phyloP scores from a whole-genome alignment of 257 asterid species.

The Hygrophila difformis region DNA sequence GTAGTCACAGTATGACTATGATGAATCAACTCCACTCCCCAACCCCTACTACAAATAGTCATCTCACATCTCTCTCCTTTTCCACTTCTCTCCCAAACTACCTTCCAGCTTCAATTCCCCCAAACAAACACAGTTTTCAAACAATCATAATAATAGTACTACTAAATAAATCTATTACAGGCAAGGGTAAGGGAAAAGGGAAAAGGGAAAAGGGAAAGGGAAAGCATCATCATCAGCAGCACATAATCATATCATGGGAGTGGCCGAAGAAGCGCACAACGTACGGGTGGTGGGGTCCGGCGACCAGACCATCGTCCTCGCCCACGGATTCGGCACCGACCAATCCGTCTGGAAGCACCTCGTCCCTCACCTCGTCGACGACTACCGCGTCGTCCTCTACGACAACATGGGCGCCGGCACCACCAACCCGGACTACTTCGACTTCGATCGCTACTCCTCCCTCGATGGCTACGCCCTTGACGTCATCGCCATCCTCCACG shows the following conservation, averaged over 20 bases:
- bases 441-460: constrained; percentile 55
- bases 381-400: constrained; percentile 30
- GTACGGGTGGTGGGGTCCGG: constrained; percentile 48
- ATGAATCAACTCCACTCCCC: too few species aligned
- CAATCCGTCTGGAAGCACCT: constrained; percentile 52
- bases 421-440: constrained; percentile 69
- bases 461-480: constrained; percentile 42
- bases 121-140: too few species aligned
- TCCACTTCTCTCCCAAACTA: too few species aligned
- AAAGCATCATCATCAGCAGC: too few species aligned
- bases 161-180: too few species aligned
- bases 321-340: constrained; percentile 50
- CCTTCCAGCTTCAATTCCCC: too few species aligned
- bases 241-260: constrained; percentile 25
- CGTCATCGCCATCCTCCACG: constrained; percentile 42
- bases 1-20: too few species aligned
- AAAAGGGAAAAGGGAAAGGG: too few species aligned
- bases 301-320: constrained; percentile 27
- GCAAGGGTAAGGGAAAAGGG: too few species aligned
- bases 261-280: constrained; percentile 54
- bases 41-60: too few species aligned
- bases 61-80: too few species aligned
- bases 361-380: constrained; percentile 35
- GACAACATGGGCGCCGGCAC: constrained; percentile 55
- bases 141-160: too few species aligned